phyloP scores from a whole-genome alignment of 2,329 filamentous ascomycete species.

The Didymella pinodella region DNA sequence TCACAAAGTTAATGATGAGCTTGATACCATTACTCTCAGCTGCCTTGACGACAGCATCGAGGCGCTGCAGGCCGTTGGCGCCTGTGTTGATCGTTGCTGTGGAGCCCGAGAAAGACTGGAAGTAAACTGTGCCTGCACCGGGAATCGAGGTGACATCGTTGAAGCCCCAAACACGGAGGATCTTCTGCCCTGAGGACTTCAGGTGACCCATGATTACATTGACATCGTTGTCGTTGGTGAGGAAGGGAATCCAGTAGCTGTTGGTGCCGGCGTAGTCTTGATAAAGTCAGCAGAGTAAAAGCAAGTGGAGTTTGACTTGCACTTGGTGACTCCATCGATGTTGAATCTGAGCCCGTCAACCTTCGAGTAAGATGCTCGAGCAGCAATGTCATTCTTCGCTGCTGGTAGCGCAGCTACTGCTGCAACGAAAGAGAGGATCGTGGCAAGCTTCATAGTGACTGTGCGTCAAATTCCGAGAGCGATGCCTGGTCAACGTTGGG shows the following conservation, averaged over 20 bases:
- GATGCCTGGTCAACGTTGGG: background rate
- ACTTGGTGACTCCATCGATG: slow-evolving; percentile 48
- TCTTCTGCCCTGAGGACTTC: slow-evolving; percentile 61
- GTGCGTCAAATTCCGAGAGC: background rate
- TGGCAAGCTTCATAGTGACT: slow-evolving; percentile 35
- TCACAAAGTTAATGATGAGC: slow-evolving; percentile 63
- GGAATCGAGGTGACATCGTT: slow-evolving; percentile 62
- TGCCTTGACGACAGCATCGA: slow-evolving; percentile 62
- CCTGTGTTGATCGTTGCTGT: slow-evolving; percentile 57
- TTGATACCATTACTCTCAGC: slow-evolving; percentile 61
- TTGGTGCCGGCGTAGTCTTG: slow-evolving; percentile 59
- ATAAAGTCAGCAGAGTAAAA: background rate
- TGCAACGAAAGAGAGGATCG: slow-evolving; percentile 30
- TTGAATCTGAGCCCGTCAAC: slow-evolving; percentile 45
- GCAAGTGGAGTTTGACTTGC: slow-evolving; percentile 11
- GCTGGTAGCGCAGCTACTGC: slow-evolving; percentile 34
- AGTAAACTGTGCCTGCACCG: slow-evolving; percentile 59
- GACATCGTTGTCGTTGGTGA: slow-evolving; percentile 63
- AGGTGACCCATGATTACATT: slow-evolving; percentile 60
- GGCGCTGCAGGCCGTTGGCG: slow-evolving; percentile 55
- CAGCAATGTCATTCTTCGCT: slow-evolving; percentile 18
- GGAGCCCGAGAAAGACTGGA: slow-evolving; percentile 61
- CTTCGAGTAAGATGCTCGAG: slow-evolving; percentile 38
- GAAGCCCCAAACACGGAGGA: slow-evolving; percentile 70
- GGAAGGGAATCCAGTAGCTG: slow-evolving; percentile 64